Evolutionary conservation across 305 asterid species (phyloP), one percentile per base, ranked within the genome.

Genomic region (Solanum hybrid): DNA sequence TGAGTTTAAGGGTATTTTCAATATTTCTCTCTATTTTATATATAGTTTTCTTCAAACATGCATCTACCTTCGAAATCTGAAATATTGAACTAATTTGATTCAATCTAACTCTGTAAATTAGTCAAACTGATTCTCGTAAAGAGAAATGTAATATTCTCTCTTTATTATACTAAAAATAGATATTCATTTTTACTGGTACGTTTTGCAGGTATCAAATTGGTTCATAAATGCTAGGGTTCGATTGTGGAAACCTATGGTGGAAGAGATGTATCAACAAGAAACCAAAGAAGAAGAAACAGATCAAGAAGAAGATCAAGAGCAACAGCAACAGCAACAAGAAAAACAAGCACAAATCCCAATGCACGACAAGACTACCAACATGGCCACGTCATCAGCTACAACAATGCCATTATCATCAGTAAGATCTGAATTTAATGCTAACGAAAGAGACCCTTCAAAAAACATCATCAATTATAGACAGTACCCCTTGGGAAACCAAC

Each of bases 141-240:
- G 0, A 0, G 0, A 27, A 6, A 72, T 27, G 1, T 6, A 7
- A 27, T 1, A 64, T 22, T 4, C 15, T 66, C 4, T 10, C 15
- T n/a, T n/a, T 24, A 1, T 66, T n/a, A 2, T 66, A 4, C 2
- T 66, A n/a, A 66, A 66, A n/a, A 10, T 66, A n/a, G 15, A 66
- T 66, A 4, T 66, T 24, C 4, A 69, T 4, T 69, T 24, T 69
- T 24, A 69, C 17, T 11, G 1, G 2, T 4, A 29, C 31, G 2
- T 3, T 17, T 86, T 86, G 45, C 93, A 96, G 98, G 98, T 96
- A 22, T 94, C 98, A 40, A 96, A 96, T 90, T 96, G 98, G 98
- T 95, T 95, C 94, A 95, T 95, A 91, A 95, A 95, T 94, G 98
- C 98, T 89, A 93, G 98, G 95, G 98, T 95, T 90, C 94, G 98